Evolutionary conservation across 805 yeast genomes (phyloP).

Genomic region (Saccharomyces mikatae): DNA sequence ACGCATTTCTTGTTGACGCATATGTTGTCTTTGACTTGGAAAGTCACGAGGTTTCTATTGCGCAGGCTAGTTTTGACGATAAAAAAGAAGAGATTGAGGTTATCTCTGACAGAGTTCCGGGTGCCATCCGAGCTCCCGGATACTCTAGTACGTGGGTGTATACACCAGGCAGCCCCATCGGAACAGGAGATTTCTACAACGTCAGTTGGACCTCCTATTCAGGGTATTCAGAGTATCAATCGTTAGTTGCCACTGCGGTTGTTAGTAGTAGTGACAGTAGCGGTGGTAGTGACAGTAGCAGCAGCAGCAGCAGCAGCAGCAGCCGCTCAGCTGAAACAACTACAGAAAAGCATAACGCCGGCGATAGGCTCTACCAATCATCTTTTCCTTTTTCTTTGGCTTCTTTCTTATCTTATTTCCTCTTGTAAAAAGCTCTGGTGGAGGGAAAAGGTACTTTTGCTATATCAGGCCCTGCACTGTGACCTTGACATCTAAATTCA

Average conservation of each 20-base stretch:
- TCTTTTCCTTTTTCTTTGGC: background rate
- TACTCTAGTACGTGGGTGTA: conserved; percentile 36
- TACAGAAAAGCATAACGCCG: background rate
- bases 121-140: conserved; percentile 38
- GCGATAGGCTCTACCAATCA: background rate
- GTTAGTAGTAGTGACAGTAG: background rate
- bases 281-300: too few species aligned
- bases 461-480: too few species aligned
- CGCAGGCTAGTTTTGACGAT: conserved; percentile 31
- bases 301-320: background rate
- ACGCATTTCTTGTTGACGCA: conserved; percentile 53
- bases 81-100: conserved; percentile 37
- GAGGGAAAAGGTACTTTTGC: too few species aligned
- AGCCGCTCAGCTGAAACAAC: background rate
- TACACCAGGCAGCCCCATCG: conserved; percentile 14
- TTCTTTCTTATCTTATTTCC: background rate
- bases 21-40: conserved; percentile 67
- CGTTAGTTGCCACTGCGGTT: background rate
- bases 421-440: too few species aligned
- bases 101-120: conserved; percentile 38
- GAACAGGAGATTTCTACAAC: conserved; percentile 9
- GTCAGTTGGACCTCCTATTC: background rate
- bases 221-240: background rate
- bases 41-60: conserved; percentile 46
- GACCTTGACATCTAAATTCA: too few species aligned